phyloP scores from a whole-genome alignment of 495 filamentous ascomycete species.

The Beverwykella pulmonaria region DNA sequence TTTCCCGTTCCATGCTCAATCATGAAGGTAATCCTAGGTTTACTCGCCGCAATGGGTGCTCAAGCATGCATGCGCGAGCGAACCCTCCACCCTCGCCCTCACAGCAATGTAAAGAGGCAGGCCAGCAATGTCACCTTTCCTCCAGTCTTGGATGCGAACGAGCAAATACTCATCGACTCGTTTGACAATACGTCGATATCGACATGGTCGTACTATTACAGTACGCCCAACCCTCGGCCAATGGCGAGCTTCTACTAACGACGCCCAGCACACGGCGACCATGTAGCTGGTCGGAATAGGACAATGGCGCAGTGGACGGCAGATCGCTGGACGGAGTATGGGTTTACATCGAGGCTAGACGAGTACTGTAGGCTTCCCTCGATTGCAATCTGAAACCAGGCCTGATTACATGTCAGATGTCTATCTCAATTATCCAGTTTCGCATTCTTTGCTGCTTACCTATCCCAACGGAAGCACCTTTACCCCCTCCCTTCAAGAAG shows the following conservation, averaged over 20 bases:
- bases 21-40: slow-evolving; percentile 24
- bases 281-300: slow-evolving; percentile 31
- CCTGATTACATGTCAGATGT: slow-evolving; percentile 16
- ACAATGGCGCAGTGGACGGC: slow-evolving; percentile 38
- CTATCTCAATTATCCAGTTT: slow-evolving; percentile 41
- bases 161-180: slow-evolving; percentile 33
- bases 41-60: slow-evolving; percentile 26
- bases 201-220: slow-evolving; percentile 38
- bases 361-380: slow-evolving; percentile 29
- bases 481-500: slow-evolving; percentile 36
- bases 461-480: slow-evolving; percentile 34
- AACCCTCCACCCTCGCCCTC: neutral
- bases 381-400: neutral
- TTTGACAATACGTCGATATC: slow-evolving; percentile 36
- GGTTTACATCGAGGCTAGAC: slow-evolving; percentile 33
- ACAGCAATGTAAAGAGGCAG: slow-evolving; percentile 27
- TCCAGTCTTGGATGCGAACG: slow-evolving; percentile 26
- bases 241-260: neutral
- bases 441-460: slow-evolving; percentile 33
- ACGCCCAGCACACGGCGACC: slow-evolving; percentile 26
- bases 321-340: slow-evolving; percentile 30
- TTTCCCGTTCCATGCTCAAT: neutral
- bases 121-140: slow-evolving; percentile 22
- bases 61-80: slow-evolving; percentile 33
- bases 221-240: neutral